Evolutionary conservation across 2,329 filamentous ascomycete genomes (phyloP).

Genomic region (Nemania abortiva): DNA sequence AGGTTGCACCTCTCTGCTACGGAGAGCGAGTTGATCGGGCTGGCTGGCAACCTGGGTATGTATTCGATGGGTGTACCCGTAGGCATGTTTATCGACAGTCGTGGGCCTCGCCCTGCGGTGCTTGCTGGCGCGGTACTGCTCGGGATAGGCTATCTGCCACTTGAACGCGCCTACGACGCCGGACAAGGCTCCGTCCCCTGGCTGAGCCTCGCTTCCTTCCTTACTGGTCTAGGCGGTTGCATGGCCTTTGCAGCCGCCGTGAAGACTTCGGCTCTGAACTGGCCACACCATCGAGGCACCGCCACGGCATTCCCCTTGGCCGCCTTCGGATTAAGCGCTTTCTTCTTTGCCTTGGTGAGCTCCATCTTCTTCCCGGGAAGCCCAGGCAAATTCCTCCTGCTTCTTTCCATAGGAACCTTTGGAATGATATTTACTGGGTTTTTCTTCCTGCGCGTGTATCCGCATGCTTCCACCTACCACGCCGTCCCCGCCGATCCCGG

Average conservation of each 20-base stretch:
- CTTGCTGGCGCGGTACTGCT: constrained; percentile 80
- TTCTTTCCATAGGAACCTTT: constrained; percentile 84
- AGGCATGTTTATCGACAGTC: constrained; percentile 86
- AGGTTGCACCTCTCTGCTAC: constrained; percentile 89
- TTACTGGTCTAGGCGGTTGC: constrained; percentile 90
- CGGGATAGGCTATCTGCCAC: constrained; percentile 84
- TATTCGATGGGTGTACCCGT: constrained; percentile 91
- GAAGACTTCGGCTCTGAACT: constrained; percentile 89
- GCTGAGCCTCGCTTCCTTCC: constrained; percentile 85
- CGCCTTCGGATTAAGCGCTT: constrained; percentile 93
- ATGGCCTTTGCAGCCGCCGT: constrained; percentile 90
- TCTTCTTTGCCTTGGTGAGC: constrained; percentile 91
- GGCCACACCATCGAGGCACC: constrained; percentile 89
- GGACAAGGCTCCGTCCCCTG: constrained; percentile 69
- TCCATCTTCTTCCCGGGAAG: constrained; percentile 84
- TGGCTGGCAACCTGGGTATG: constrained; percentile 92
- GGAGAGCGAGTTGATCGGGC: constrained; percentile 88
- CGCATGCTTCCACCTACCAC: constrained; percentile 65
- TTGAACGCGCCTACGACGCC: constrained; percentile 81
- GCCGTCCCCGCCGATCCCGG: constrained; percentile 61
- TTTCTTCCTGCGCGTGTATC: constrained; percentile 85
- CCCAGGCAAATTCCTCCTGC: constrained; percentile 82
- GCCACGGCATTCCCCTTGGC: constrained; percentile 94
- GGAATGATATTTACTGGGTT: constrained; percentile 80
- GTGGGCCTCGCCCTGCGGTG: constrained; percentile 83